A percentile compares a stretch with the other conserved stretches of the same genome.
Evolutionary conservation across 208 protist genomes (phyloP).

Genomic region (Porcisia hertigi): DNA sequence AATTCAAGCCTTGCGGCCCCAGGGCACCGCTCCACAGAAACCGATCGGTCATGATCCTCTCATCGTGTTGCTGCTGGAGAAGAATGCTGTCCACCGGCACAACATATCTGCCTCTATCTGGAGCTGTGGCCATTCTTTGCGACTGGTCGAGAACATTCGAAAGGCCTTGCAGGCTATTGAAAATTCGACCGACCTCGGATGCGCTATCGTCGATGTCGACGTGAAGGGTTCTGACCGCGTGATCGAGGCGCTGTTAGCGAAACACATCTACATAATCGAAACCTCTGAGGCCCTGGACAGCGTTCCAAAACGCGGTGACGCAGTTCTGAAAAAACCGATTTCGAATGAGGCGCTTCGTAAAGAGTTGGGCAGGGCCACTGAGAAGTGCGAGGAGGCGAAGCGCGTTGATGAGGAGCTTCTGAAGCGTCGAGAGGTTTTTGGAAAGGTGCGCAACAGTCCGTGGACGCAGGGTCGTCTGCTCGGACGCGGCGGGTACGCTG

Average conservation of each 20-base stretch:
- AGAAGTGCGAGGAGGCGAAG: constrained; percentile 46
- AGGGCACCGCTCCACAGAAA: constrained; percentile 29
- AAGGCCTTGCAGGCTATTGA: constrained; percentile 67
- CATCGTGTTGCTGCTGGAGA: constrained; percentile 61
- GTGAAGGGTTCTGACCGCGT: constrained; percentile 40
- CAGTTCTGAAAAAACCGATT: constrained; percentile 53
- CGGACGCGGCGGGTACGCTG: constrained; percentile 65
- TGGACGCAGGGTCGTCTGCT: constrained; percentile 64
- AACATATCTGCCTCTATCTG: constrained; percentile 61
- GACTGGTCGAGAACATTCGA: constrained; percentile 52
- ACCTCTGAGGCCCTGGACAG: constrained; percentile 44
- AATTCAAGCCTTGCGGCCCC: constrained; percentile 31
- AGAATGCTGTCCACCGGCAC: constrained; percentile 69
- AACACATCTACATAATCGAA: constrained; percentile 67
- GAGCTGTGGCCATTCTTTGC: constrained; percentile 61
- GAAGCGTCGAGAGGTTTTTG: constrained; percentile 52
- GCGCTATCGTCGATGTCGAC: constrained; percentile 63
- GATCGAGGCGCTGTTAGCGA: constrained; percentile 44
- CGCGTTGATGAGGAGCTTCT: constrained; percentile 51
- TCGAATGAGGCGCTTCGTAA: constrained; percentile 34
- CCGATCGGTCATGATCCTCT: constrained; percentile 47
- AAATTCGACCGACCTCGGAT: constrained; percentile 61
- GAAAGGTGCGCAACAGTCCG: constrained; percentile 62
- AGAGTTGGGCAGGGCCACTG: constrained; percentile 43
- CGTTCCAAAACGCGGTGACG: constrained; percentile 37